Conservation (phyloP, 2,329 filamentous ascomycete species). For the Aspergillus versicolor region DNA sequence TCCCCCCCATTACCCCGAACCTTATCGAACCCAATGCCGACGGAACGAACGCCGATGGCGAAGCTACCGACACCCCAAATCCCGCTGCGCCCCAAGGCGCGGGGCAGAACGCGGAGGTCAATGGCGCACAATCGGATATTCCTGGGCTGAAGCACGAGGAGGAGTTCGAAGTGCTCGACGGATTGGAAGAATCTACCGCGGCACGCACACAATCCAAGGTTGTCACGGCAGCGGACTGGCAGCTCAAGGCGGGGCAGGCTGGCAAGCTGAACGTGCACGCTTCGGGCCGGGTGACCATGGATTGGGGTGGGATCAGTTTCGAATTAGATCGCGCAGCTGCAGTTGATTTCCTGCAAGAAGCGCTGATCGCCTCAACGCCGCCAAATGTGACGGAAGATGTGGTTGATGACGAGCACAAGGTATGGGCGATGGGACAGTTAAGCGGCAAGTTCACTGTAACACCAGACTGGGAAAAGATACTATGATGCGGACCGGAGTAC, state of each 20-base stretch:
- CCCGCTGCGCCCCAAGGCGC: conserved; percentile 3
- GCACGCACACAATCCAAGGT: conserved; percentile 28
- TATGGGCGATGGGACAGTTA: conserved; percentile 61
- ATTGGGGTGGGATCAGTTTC: conserved; percentile 63
- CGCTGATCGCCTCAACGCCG: conserved; percentile 44
- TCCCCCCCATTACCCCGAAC: conserved; percentile 62
- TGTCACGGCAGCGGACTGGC: conserved; percentile 41
- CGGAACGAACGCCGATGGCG: conserved; percentile 9
- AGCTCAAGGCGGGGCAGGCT: conserved; percentile 54
- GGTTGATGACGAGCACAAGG: conserved; percentile 39
- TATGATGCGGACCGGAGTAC: conserved; percentile 21
- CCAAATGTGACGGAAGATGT: conserved; percentile 22
- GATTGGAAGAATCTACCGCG: conserved; percentile 12
- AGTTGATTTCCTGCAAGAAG: conserved; percentile 61
- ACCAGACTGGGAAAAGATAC: conserved; percentile 59
- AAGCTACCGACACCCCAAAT: conserved; percentile 1
- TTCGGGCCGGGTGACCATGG: conserved; percentile 60
- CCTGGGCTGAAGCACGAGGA: conserved; percentile 33
- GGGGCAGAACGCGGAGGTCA: not conserved
- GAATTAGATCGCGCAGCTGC: conserved; percentile 57
- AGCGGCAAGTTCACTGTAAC: conserved; percentile 64
- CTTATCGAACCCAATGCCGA: conserved; percentile 42
- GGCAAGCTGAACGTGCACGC: conserved; percentile 63
- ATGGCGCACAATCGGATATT: conserved; percentile 9
- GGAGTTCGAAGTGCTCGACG: conserved; percentile 29